Evolutionary conservation across 2,329 filamentous ascomycete genomes (phyloP), one percentile per base, ranked within the genome.

Genomic region (Rachicladosporium sp.): DNA sequence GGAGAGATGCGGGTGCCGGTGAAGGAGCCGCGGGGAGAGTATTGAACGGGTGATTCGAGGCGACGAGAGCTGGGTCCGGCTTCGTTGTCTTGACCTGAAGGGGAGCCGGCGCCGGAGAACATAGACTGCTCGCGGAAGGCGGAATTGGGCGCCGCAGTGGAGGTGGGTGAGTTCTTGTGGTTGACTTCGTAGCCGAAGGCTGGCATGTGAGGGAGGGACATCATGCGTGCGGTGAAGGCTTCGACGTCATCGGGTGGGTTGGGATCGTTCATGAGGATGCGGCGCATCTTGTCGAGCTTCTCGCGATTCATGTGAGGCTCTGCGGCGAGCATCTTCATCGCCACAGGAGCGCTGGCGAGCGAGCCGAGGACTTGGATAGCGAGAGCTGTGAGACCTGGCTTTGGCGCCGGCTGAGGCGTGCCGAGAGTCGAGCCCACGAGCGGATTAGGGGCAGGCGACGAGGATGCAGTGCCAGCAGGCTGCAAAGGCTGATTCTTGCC

Each of bases 271-370:
- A 37, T 34, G 10, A 52, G 43, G 10, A 52, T 36, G n/a, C 36
- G 36, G 32, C 49, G 49, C 45, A 52, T 49, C 40, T 50, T 51
- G 30, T 39, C 31, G 29, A 52, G 49, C 41, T 52, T 52, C 33
- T 52, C 50, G 32, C 46, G 46, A 43, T 48, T 51, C 49, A 53
- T 52, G 33, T 51, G 48, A 11, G 46, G 43, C 36, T 53, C 47
- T 7, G 42, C 41, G 23, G 39, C 37, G n/a, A 50, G 45, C 41
- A 52, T 46, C 32, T 47, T 33, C 32, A 43, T 47, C 23, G 50
- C 50, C 10, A 52, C 50, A 2, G 50, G 49, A 6, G 48, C 48
- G 8, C 38, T 42, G 31, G 49, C 49, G n/a, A 50, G 41, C 5
- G 44, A 40, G 36, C 47, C 49, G 29, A 52, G 36, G 10, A 51